Evolutionary conservation across 108 stramenopile species (phyloP), one percentile per base, ranked within the genome.

Genomic region (Pseudonitzschia multistriata): DNA sequence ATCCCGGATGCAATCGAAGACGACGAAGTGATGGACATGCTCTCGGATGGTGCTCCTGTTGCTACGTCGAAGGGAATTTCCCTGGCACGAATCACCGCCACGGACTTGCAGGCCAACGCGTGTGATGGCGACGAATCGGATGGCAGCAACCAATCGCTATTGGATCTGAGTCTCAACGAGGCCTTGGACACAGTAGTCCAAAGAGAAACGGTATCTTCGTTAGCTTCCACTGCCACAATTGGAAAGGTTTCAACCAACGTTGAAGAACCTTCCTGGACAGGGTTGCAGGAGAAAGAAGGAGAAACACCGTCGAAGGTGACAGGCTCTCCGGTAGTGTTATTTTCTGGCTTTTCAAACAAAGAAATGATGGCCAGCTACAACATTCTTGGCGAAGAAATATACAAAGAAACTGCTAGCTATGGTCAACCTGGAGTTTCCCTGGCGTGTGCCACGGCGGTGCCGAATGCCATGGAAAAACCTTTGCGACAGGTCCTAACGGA

Each of bases 341-440:
- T 92, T 78, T 73, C 70, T 29, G 90, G 90, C 0, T 84, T 92
- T 55, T 50, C 67, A 29, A 87, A 89, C 52, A 37, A 33, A 0
- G 87, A 92, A 83, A 89, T 92, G 88, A 87, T 92, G 88, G 73
- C 65, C 17, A 78, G 83, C 30, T 92, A 85, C 64, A 70, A 73
- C 5, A 87, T 92, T 28, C 72, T 89, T 0, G 77, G 76, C 3
- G 57, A 76, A 61, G 85, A 88, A 76, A 84, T 89, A 45, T 87
- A 84, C 52, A 36, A 73, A 56, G 88, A 92, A 73, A 84, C 75
- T 11, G 77, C 77, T 33, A 76, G 81, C 3, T 52, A 22, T 5
- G 25, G 25, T 24, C 22, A 24, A 24, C 21, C 50, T 4, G 61
- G 56, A 22, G 40, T 68, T 37, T 70, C 66, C 49, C 79, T 83